phyloP scores from a whole-genome alignment of 176 grass and related monocot species.

The Zoysia pacifica region DNA sequence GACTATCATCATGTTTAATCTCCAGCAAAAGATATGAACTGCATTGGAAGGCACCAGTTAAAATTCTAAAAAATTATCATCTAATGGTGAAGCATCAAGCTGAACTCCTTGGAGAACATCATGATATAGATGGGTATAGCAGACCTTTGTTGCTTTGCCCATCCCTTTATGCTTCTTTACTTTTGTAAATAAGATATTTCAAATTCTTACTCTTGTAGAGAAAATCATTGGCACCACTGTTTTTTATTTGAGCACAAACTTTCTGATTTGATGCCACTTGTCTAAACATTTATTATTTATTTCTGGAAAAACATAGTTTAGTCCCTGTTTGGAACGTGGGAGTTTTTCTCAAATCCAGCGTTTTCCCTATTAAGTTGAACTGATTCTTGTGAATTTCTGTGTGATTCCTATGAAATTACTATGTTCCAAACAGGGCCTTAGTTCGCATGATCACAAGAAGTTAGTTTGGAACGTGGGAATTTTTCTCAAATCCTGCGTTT shows the following conservation, averaged over 20 bases:
- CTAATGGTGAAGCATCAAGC: not conserved
- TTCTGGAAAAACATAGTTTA: too few relatives aligned
- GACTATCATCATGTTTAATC: not conserved
- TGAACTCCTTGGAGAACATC: constrained; percentile 9
- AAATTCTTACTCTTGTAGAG: not conserved
- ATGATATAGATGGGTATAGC: not conserved
- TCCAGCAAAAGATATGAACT: not conserved
- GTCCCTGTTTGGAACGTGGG: too few relatives aligned
- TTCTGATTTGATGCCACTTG: constrained; percentile 1
- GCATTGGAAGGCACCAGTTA: not conserved
- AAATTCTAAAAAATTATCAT: not conserved
- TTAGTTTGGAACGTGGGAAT: too few relatives aligned
- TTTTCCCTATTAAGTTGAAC: too few relatives aligned
- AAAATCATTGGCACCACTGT: not conserved
- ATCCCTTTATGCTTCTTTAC: not conserved
- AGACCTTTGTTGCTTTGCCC: not conserved
- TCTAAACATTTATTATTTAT: too few relatives aligned
- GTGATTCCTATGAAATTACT: too few relatives aligned
- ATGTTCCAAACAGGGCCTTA: too few relatives aligned
- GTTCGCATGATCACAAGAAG: too few relatives aligned
- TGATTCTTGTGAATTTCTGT: too few relatives aligned
- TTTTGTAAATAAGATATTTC: not conserved
- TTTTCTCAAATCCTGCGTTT: too few relatives aligned
- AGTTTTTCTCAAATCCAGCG: too few relatives aligned
- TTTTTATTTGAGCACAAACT: not conserved